A percentile compares a stretch with the other conserved stretches of the same genome.
These are phyloP conservation scores for Lasiodiplodia gonubiensis DNA, from an alignment of 2,329 filamentous ascomycete genomes.

Conservation along the genomic window DNA sequence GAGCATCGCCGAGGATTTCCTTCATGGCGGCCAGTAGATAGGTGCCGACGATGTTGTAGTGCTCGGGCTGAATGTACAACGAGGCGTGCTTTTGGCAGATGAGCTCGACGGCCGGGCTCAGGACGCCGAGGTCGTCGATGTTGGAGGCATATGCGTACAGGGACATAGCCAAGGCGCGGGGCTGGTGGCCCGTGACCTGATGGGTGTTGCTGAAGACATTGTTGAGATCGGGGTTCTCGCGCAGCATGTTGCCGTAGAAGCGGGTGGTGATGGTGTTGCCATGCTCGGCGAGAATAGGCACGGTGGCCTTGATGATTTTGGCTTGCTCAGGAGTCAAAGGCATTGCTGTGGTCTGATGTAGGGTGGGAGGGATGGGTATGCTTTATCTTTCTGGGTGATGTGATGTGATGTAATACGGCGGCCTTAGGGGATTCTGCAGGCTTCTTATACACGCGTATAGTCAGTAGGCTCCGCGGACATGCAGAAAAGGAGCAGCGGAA, in stretches of 20 bases:
- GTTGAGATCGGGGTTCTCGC: conserved; percentile 68
- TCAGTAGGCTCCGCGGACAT: conserved; percentile 17
- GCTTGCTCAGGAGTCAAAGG: conserved; percentile 65
- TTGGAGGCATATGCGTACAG: conserved; percentile 74
- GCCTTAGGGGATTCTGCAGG: not conserved
- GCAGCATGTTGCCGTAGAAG: conserved; percentile 74
- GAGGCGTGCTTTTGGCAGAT: conserved; percentile 80
- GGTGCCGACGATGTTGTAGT: conserved; percentile 73
- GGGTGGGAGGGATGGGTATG: not conserved
- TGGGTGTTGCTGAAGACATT: conserved; percentile 75
- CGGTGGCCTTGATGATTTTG: conserved; percentile 70
- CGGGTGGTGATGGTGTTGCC: conserved; percentile 71
- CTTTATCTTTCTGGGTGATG: not conserved
- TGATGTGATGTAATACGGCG: not conserved
- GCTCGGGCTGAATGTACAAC: conserved; percentile 69
- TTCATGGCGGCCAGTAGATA: conserved; percentile 72
- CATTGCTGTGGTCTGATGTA: not conserved
- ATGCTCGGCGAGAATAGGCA: conserved; percentile 70
- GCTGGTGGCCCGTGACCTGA: conserved; percentile 71
- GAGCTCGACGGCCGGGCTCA: conserved; percentile 65
- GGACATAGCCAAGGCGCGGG: conserved; percentile 70
- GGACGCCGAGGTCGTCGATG: conserved; percentile 69
- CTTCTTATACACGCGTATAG: conserved; percentile 3
- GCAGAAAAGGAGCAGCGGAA: conserved; percentile 1
- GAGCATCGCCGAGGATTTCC: conserved; percentile 68